Conservation (phyloP, 108 stramenopile genomes). For the Cyclotella baltica region DNA sequence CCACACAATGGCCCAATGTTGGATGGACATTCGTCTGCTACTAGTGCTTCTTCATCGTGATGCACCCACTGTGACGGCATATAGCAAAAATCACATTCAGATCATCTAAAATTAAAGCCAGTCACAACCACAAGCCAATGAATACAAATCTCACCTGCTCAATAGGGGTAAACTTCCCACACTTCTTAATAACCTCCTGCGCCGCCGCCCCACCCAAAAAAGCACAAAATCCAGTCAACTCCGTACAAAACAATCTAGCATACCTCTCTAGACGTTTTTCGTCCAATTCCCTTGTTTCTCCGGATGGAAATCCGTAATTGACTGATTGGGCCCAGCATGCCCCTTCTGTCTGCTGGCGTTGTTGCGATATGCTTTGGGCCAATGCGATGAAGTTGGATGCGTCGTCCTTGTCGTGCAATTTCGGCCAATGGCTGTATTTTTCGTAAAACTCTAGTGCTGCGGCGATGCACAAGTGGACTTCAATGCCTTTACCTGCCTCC, state of each 20-base stretch:
- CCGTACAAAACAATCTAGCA: constrained; percentile 63
- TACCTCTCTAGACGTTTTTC: constrained; percentile 54
- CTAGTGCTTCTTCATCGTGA: constrained; percentile 61
- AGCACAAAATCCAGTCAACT: constrained; percentile 77
- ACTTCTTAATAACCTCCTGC: constrained; percentile 89
- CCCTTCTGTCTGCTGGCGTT: constrained; percentile 26
- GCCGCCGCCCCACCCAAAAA: constrained; percentile 90
- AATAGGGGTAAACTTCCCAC: constrained; percentile 89
- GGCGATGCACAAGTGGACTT: constrained; percentile 54
- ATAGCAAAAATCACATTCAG: neutral
- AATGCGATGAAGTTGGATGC: constrained; percentile 31
- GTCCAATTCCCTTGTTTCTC: constrained; percentile 69
- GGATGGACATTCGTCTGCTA: constrained; percentile 61
- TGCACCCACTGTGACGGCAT: constrained; percentile 51
- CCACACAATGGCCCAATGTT: no score
- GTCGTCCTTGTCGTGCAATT: constrained; percentile 52
- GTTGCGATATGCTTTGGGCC: constrained; percentile 43
- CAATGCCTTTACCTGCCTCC: constrained; percentile 65
- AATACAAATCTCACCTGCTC: constrained; percentile 27
- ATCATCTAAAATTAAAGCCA: neutral
- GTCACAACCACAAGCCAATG: neutral
- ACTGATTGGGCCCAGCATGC: constrained; percentile 59
- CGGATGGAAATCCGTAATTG: constrained; percentile 58
- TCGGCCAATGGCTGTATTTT: constrained; percentile 41
- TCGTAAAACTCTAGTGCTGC: constrained; percentile 57